Percentiles rank a stretch among this genome's conserved stretches.
phyloP scores from a whole-genome alignment of 2,329 filamentous ascomycete species.

The Colletotrichum tofieldiae region DNA sequence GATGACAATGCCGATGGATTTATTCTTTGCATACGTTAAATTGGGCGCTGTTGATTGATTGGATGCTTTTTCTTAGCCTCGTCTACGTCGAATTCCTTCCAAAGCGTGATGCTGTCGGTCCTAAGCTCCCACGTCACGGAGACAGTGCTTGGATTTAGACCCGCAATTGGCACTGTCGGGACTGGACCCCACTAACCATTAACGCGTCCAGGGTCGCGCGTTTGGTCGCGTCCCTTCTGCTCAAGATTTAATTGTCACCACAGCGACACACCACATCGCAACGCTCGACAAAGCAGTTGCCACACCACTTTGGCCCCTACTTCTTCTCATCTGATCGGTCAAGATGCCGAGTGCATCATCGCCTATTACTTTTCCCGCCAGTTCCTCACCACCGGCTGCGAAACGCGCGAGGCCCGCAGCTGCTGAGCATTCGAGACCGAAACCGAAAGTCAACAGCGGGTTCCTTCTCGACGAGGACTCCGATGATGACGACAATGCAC shows the following conservation, averaged over 20 bases:
- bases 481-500: slow-evolving; percentile 48
- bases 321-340: background rate
- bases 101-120: background rate
- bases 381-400: slow-evolving; percentile 57
- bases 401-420: slow-evolving; percentile 57
- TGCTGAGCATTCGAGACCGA: slow-evolving; percentile 49
- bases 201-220: slow-evolving; percentile 41
- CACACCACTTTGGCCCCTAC: background rate
- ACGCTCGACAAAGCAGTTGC: background rate
- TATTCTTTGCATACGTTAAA: too few species aligned
- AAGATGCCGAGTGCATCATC: slow-evolving; percentile 74
- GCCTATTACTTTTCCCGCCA: slow-evolving; percentile 69
- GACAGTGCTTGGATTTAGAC: background rate
- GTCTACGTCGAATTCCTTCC: background rate
- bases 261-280: slow-evolving; percentile 11
- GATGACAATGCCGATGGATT: too few species aligned
- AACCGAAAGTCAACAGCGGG: slow-evolving; percentile 55
- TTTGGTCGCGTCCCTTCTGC: slow-evolving; percentile 32
- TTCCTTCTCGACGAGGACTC: slow-evolving; percentile 57
- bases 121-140: slow-evolving; percentile 11
- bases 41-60: background rate
- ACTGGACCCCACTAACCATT: slow-evolving; percentile 25
- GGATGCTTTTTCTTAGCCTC: background rate
- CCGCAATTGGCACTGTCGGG: background rate
- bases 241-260: slow-evolving; percentile 26